Conservation (phyloP, 306 rosid species). For the Prunus kanzakura region DNA sequence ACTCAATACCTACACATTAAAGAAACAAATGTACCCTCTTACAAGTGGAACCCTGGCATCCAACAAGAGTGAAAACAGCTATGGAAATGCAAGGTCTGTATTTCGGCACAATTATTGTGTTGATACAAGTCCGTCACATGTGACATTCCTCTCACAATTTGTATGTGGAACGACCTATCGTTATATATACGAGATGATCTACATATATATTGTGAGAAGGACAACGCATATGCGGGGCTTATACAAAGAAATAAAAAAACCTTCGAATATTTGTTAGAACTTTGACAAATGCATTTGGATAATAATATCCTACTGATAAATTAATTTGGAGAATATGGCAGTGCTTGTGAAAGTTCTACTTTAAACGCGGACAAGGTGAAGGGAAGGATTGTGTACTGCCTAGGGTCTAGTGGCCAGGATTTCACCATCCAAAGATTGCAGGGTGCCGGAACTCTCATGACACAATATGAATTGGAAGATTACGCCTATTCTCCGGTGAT, state of each 20-base stretch:
- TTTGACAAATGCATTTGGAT: background rate
- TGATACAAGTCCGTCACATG: background rate
- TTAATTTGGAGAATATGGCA: slow-evolving; percentile 20
- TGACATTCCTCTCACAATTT: background rate
- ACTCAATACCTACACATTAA: slow-evolving; percentile 58
- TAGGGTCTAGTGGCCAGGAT: slow-evolving; percentile 39
- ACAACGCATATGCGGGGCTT: background rate
- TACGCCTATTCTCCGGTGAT: slow-evolving; percentile 38
- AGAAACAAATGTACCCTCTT: slow-evolving; percentile 61
- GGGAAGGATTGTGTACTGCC: slow-evolving; percentile 72
- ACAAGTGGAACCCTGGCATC: slow-evolving; percentile 58
- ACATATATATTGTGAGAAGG: background rate
- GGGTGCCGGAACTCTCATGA: slow-evolving; percentile 61
- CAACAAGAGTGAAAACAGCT: slow-evolving; percentile 16
- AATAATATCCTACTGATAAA: background rate
- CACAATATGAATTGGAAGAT: slow-evolving; percentile 27
- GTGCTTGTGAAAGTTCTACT: slow-evolving; percentile 67
- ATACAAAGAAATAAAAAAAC: background rate
- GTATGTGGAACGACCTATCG: background rate
- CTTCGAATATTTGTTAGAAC: background rate
- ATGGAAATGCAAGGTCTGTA: slow-evolving; percentile 55
- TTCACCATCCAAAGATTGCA: slow-evolving; percentile 36
- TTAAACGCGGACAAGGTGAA: slow-evolving; percentile 47
- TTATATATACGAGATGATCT: background rate
- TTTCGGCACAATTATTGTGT: too few relatives aligned